Evolutionary conservation across 108 stramenopile species (phyloP), one percentile per base, ranked within the genome.

Genomic region (Cyclotella baltica): DNA sequence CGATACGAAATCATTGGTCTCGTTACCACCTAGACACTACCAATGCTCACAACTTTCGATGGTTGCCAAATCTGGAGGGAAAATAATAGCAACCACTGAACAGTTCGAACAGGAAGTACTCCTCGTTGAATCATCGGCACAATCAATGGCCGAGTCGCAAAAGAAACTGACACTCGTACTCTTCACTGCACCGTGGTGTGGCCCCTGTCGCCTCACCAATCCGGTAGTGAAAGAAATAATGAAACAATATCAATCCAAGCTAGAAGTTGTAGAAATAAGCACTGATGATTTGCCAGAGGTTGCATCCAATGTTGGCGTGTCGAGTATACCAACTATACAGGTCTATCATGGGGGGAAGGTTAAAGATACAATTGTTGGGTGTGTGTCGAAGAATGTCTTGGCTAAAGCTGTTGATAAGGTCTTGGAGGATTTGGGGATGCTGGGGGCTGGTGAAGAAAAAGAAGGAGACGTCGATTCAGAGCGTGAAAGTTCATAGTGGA

Each of bases 291-390:
- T 92, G 50, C 88, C 93, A 11, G 93, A 95, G 70, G 83, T 91
- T 28, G 90, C 91, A 33, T 80, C 79, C 43, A 73, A 83, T 38
- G 82, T 87, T 13, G 91, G 91, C 2, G 88, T 95, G 15, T 58
- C 87, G 27, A 92, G 91, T 66, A 92, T 95, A 72, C 93, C 93
- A n/a, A 92, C 93, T 4, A 95, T 95, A 78, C 91, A 90, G 70
- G 66, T 95, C 28, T 95, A 90, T 68, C 77, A 79, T 56, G 55
- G 67, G 25, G 91, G 90, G 25, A 67, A 87, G 62, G 69, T 88
- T 34, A 47, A 72, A 72, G 93, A 95, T 59, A 92, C 91, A 0
- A 92, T 95, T 76, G 90, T 95, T 13, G 93, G 93, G 0, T 92
- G 91, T 69, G 93, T 95, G 9, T 90, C 91, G 23, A 88, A 88